Base-by-base conservation (phyloP, 2,329 filamentous ascomycete genomes). In the Purpureocillium lavendulum region DNA sequence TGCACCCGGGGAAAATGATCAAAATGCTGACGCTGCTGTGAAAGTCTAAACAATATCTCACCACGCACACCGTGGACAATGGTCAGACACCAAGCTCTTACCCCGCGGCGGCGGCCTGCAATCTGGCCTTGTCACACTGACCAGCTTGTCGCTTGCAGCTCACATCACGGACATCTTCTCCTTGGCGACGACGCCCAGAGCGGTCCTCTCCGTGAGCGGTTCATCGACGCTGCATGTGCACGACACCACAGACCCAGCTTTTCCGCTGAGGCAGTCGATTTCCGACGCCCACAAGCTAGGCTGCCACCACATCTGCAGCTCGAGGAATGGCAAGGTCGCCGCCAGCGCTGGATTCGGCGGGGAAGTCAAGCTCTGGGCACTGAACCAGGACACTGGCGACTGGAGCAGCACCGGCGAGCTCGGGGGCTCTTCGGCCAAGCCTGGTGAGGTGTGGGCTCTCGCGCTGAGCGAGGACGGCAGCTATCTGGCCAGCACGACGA, bases 41-140 rank as follows among this genome's bases (percentile, higher is more conserved):
- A 42, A 44, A 96, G 92, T 98, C 92, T 40, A 97, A 97, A 70
- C 92, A 97, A 82, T 98, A 96, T 61, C 77, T 98, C 46, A 94
- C 90, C 55, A 84, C 84, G 50, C 87, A 95, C 62, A 90, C 88
- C 33, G 78, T 95, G 60, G 85, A 94, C 59, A 77, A 88, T 69
- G 88, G 87, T 87, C 60, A 60, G 69, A 57, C 39, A 38, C 35
- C 33, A 18, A 30, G 14, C 15, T 12, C 31, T 24, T 36, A 58
- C 55, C 58, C 59, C 45, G 50, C 58, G 46, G 36, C 24, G n/a
- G 21, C 16, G 18, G 18, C 12, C 16, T 34, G 36, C 32, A n/a
- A 16, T 17, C 18, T 36, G 15, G 29, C 13, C n/a, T 30, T 6
- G 7, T 30, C 29, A 30, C 6, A 24, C 35, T 36, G 26, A 36